Evolutionary conservation across 805 yeast species (phyloP), one percentile per base, ranked within the genome.

Genomic region (Monosporozyma aerobia): DNA sequence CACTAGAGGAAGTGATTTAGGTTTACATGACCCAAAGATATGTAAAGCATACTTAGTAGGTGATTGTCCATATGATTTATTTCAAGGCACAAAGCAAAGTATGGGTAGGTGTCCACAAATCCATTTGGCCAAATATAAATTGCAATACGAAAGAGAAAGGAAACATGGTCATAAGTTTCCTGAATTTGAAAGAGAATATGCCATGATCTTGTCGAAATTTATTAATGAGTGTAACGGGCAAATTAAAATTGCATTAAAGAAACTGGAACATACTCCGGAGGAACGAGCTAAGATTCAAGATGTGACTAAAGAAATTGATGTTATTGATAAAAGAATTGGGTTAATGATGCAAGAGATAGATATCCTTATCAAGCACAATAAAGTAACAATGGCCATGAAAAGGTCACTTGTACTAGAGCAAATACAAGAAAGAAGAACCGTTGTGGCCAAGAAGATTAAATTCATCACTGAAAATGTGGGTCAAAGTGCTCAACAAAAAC

Each of bases 1-100:
- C 32, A 43, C 16, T 25, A 23, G 32, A 23, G n/a, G 22, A 39
- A 49, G 52, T 48, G 59, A 59, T 30, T 47, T 71, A 56, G 66
- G 75, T 50, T 65, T 83, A 49, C 68, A 70, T 37, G 83, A 81
- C 51, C 75, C 80, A 13, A 73, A 80, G 45, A 82, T 89, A 6
- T 90, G 98, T 69, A 86, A 85, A 64, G 74, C 86, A 19, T 90
- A 83, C 64, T 67, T 90, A n/a, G 87, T 88, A 14, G 96, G 94
- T 0, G 77, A 79, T 8, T 90, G 98, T 60, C 92, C 96, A 0
- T 83, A 86, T 65, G 97, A 90, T 57, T 66, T 90, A 47, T 87
- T 90, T 62, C 76, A 76, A 11, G 87, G 88, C 6, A 87, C 97
- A 11, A 90, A 89, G 65, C 85, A 85, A 62, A 87, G 85, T 63